Percentiles rank a stretch among this genome's conserved stretches.
These are phyloP conservation scores for Ganoderma meredithae DNA, from an alignment of 1,284 basidiomycete genomes.

Conservation along the genomic window DNA sequence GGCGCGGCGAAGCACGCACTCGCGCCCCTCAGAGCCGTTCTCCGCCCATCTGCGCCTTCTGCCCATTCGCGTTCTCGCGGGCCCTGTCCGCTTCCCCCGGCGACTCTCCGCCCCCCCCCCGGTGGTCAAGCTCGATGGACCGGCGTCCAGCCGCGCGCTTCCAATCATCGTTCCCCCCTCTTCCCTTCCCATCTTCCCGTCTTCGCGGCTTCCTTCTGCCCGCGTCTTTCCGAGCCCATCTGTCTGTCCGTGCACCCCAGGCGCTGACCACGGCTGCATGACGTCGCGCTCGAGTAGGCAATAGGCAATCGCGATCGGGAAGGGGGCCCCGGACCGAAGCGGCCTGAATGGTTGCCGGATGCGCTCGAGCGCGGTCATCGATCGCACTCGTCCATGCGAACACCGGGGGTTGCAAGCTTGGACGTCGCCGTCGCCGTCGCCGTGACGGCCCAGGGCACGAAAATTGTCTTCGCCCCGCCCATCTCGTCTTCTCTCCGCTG, in stretches of 20 bases:
- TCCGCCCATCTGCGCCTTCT: neutral
- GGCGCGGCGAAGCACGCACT: constrained; percentile 1
- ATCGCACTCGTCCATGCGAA: constrained; percentile 9
- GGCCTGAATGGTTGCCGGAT: constrained; percentile 11
- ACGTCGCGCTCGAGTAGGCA: constrained; percentile 19
- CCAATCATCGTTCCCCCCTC: neutral
- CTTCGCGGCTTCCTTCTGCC: constrained; percentile 1
- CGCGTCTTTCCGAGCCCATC: neutral
- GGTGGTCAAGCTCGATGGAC: neutral
- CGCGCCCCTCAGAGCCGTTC: neutral
- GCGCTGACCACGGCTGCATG: constrained; percentile 6
- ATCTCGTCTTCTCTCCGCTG: neutral
- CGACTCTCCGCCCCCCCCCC: neutral
- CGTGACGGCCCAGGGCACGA: neutral
- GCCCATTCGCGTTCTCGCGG: neutral
- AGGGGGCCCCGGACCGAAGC: constrained; percentile 8
- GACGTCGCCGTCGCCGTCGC: neutral
- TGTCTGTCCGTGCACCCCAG: neutral
- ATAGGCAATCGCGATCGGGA: constrained; percentile 6
- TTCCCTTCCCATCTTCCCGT: neutral
- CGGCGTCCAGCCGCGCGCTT: neutral
- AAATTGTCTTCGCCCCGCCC: neutral
- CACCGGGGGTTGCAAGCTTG: too few relatives aligned
- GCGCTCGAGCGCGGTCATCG: constrained; percentile 15
- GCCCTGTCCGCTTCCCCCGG: neutral